Evolutionary conservation across 2,329 filamentous ascomycete species (phyloP).

Genomic region (Rhynchosporium graminicola): DNA sequence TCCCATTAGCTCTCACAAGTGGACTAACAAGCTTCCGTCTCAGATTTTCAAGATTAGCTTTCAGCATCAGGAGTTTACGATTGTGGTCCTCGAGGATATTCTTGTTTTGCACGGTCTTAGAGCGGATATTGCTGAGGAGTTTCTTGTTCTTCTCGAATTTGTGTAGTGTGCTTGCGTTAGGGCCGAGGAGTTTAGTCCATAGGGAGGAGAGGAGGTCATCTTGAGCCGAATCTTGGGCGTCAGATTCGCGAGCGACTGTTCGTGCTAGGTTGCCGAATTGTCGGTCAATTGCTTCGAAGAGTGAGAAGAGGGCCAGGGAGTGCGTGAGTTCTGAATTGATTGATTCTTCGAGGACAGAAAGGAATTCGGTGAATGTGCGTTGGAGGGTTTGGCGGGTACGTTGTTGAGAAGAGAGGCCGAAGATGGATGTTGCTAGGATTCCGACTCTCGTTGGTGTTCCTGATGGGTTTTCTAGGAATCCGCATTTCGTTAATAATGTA

Average conservation of each 20-base stretch:
- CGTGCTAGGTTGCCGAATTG: constrained; percentile 89
- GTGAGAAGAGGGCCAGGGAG: constrained; percentile 75
- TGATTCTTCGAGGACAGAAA: constrained; percentile 83
- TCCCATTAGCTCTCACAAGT: constrained; percentile 69
- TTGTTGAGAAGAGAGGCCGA: constrained; percentile 80
- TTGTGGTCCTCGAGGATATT: constrained; percentile 84
- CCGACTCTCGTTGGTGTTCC: constrained; percentile 69
- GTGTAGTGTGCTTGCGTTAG: constrained; percentile 70
- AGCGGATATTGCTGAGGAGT: constrained; percentile 75
- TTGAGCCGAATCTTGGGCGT: constrained; percentile 77
- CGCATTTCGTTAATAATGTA: constrained; percentile 67
- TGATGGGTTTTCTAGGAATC: constrained; percentile 56
- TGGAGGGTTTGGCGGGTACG: constrained; percentile 79
- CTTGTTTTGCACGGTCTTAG: constrained; percentile 85
- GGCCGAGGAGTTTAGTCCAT: constrained; percentile 83
- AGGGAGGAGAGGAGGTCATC: constrained; percentile 79
- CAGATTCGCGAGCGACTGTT: constrained; percentile 79
- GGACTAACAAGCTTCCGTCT: constrained; percentile 82
- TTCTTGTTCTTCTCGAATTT: constrained; percentile 92
- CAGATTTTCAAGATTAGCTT: constrained; percentile 83
- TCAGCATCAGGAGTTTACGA: constrained; percentile 77
- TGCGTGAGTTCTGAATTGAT: constrained; percentile 83
- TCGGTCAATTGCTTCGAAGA: constrained; percentile 90
- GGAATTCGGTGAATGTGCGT: constrained; percentile 84
- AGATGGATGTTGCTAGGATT: constrained; percentile 66